Percentiles rank a stretch among this genome's conserved stretches.
Conservation (phyloP, 345 rosid species). For the Bruguiera parviflora region DNA sequence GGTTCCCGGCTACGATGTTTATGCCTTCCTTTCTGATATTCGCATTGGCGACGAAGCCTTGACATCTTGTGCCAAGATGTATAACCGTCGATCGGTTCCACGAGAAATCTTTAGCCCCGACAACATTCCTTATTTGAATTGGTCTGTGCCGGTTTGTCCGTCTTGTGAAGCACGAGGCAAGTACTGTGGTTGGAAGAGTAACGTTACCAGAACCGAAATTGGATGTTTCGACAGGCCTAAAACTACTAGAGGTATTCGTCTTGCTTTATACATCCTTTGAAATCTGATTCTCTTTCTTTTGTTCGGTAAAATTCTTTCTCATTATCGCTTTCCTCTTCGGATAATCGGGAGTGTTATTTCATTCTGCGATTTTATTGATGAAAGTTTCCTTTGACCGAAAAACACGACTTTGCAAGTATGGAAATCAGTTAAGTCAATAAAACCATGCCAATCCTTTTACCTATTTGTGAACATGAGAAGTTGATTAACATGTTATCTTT, state of each 20-base stretch:
- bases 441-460: background rate
- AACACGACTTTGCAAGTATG: too few species aligned
- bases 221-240: conserved; percentile 13
- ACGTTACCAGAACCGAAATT: background rate
- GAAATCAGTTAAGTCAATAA: background rate
- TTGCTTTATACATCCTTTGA: background rate
- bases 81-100: background rate
- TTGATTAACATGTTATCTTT: background rate
- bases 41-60: background rate
- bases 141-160: conserved; percentile 15
- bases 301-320: too few species aligned
- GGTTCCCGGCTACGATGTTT: background rate
- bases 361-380: too few species aligned
- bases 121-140: conserved; percentile 12
- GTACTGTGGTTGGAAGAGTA: conserved; percentile 7
- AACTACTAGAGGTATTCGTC: background rate
- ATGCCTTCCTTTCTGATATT: background rate
- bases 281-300: background rate
- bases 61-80: conserved; percentile 18
- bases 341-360: too few species aligned
- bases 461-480: background rate
- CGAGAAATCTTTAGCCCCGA: background rate
- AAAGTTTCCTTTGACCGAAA: too few species aligned
- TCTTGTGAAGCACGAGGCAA: conserved; percentile 6
- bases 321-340: too few species aligned